phyloP scores from a whole-genome alignment of 2,329 filamentous ascomycete species.

The Aspergillus arachidicola region DNA sequence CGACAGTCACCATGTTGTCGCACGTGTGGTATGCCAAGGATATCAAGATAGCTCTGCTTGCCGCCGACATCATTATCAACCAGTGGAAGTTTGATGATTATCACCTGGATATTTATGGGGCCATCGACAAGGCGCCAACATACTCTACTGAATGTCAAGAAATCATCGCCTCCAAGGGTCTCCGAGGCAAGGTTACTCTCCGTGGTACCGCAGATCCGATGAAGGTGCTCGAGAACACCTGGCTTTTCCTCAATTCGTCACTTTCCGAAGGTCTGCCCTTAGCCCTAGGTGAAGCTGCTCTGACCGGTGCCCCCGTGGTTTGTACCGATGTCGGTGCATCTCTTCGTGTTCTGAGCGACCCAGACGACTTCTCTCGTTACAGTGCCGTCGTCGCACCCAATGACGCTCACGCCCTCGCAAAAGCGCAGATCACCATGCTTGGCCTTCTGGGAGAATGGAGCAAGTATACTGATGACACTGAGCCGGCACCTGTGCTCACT shows the following conservation, averaged over 20 bases:
- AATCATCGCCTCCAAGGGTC: conserved; percentile 58
- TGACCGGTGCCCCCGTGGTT: conserved; percentile 49
- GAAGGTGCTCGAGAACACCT: conserved; percentile 58
- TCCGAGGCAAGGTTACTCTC: conserved; percentile 54
- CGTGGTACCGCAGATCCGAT: conserved; percentile 60
- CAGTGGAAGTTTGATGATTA: conserved; percentile 68
- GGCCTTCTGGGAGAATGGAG: conserved; percentile 65
- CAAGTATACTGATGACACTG: conserved; percentile 58
- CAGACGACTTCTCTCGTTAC: conserved; percentile 54
- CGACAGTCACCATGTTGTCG: conserved; percentile 67
- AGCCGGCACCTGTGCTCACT: conserved; percentile 46
- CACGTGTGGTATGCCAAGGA: conserved; percentile 60
- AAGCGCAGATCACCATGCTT: conserved; percentile 64
- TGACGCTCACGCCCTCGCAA: conserved; percentile 61
- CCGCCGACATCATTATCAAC: conserved; percentile 67
- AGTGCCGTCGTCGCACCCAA: conserved; percentile 67
- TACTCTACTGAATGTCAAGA: conserved; percentile 63
- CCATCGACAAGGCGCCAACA: conserved; percentile 63
- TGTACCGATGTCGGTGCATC: conserved; percentile 47
- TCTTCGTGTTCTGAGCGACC: conserved; percentile 44
- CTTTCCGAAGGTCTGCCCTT: conserved; percentile 50
- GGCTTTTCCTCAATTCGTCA: conserved; percentile 57
- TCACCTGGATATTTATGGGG: conserved; percentile 64
- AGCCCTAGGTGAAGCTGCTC: conserved; percentile 49
- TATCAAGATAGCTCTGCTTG: conserved; percentile 65